Evolutionary conservation across 192 early-diverging fungal genomes (phyloP), one percentile per base, ranked within the genome.

Genomic region (Umbelopsis sp.): DNA sequence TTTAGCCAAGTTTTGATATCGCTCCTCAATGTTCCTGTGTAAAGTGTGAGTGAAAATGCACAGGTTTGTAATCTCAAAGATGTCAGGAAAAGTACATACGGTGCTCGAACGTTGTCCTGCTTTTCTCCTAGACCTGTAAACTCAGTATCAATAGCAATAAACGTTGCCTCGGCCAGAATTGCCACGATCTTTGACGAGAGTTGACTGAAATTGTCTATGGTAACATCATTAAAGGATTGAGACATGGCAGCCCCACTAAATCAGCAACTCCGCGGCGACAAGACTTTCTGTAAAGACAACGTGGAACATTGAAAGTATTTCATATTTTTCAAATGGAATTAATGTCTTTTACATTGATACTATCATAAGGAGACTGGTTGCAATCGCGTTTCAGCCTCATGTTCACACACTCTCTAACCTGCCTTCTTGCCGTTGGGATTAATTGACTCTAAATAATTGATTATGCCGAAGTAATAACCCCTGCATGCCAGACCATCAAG

Each of bases 91-190:
- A 37, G 6, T 27, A 74, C 72, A 66, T 46, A 81, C 80, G 70
- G n/a, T 25, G 80, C 76, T 0, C 71, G 65, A 10, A 81, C 78
- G 41, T 80, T 73, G 22, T 70, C 52, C 41, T 74, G 22, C 68
- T 72, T 71, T 2, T 73, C 68, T 10, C 90, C 89, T 1, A 95
- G 86, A 10, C 96, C 96, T 10, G 93, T 93, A 73, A 98, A 97
- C 73, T 98, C 96, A 4, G 92, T 91, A 75, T 98, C 97, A 41
- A 98, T 77, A 5, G 94, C 85, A 65, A 98, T 86, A 70, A 94
- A 95, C 48, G 81, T 76, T 12, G 94, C 90, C 15, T 83, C 72
- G 58, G 46, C 81, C 64, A 88, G 66, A 20, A 73, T 50, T 12
- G 78, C 47, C 22, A 82, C 65, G 30, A 92, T 88, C 11, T 68